Evolutionary conservation across 495 filamentous ascomycete genomes (phyloP).

Genomic region (Tetracladium setigerum): DNA sequence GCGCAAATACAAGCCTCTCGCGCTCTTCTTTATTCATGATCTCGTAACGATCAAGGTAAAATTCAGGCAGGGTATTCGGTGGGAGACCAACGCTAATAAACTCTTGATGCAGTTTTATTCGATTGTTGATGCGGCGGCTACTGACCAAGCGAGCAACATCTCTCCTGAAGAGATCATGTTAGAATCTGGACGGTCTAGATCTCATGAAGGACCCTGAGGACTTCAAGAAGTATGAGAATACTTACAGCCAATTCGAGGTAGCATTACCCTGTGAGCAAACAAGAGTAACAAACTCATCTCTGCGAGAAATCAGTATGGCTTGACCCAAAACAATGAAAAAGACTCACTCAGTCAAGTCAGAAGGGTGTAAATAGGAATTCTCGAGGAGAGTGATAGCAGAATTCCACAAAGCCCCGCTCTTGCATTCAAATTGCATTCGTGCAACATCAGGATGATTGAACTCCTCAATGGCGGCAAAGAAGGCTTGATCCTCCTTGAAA

Average conservation of each 20-base stretch:
- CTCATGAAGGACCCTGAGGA: no score
- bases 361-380: slow-evolving; percentile 3
- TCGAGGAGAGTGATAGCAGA: background rate
- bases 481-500: background rate
- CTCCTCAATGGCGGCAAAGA: background rate
- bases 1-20: no score
- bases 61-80: background rate
- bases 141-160: no score
- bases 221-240: no score
- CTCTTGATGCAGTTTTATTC: background rate
- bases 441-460: background rate
- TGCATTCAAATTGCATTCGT: background rate
- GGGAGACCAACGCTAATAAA: slow-evolving; percentile 4
- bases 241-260: background rate
- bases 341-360: background rate
- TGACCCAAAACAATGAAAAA: no score
- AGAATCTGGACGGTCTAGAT: no score
- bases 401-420: slow-evolving; percentile 1
- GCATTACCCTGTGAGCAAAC: background rate
- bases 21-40: slow-evolving; percentile 1
- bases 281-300: slow-evolving; percentile 7
- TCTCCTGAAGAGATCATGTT: no score
- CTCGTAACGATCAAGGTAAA: slow-evolving; percentile 4
- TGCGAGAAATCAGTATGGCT: no score
- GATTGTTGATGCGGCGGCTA: no score